Evolutionary conservation across 2,329 filamentous ascomycete species (phyloP), one percentile per base, ranked within the genome.

Genomic region (Leptographium flavum): DNA sequence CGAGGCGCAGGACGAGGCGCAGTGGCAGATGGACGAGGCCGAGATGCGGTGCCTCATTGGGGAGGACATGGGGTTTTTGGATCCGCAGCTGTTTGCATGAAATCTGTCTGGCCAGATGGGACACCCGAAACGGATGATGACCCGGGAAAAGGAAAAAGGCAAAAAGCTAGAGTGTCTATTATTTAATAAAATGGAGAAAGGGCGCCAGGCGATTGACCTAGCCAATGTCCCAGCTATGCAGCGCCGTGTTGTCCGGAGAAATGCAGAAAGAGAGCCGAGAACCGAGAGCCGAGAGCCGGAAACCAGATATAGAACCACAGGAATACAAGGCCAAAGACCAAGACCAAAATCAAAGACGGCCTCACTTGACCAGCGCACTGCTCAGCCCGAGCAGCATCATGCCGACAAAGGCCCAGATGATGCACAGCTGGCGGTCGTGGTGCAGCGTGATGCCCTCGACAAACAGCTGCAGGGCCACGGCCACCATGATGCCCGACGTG

Each of bases 401-500:
- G 1, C 92, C 85, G 22, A 83, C 57, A 64, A 93, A 92, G 8
- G 79, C 86, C 66, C 86, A 88, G 22, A 76, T 69, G 56, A 87
- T 85, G 62, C 83, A 88, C 56, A 92, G 58, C 49, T 80, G 79
- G 49, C 81, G 72, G 56, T 81, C 81, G 64, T 93, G 87, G 53
- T 86, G 88, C 57, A 95, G 63, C 47, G 81, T 83, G 58, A 94
- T 61, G 53, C 82, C 83, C 67, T 98, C 88, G 4, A 83, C 81
- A 57, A 95, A 90, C 7, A 98, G 68, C 63, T 93, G 85, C 57
- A 98, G 63, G 3, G 83, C 87, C 27, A 98, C 92, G 55, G 83
- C 92, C 25, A 87, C 81, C 92, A 98, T 96, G 55, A 98, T 93
- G 1, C 92, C 92, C 1, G 87, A 80, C 0, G 90, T 96, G 10